phyloP scores from a whole-genome alignment of 129 eudicot genomes.

The Saussurea involucrata region DNA sequence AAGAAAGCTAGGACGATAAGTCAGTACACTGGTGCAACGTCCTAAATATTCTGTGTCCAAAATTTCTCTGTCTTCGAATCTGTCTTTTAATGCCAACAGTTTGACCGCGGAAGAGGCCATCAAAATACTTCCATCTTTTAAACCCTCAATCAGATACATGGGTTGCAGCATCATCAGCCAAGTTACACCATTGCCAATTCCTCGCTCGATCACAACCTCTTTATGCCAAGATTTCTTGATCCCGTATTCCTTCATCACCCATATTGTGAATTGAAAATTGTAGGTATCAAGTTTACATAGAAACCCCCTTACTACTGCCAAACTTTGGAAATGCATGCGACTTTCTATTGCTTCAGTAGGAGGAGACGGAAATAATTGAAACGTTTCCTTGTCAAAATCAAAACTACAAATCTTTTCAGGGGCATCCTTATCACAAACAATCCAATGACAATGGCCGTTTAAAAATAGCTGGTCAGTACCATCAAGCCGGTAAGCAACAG shows the following conservation, averaged over 20 bases:
- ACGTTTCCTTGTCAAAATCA: not conserved
- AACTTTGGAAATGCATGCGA: not conserved
- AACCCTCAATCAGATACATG: not conserved
- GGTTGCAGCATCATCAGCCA: not conserved
- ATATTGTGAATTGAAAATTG: not conserved
- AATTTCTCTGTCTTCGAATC: not conserved
- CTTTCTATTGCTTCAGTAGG: not conserved
- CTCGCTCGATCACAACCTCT: not conserved
- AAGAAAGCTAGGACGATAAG: not conserved
- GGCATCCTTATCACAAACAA: not conserved
- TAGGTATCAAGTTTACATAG: not conserved
- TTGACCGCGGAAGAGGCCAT: not conserved
- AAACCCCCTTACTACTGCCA: not conserved
- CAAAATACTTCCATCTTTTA: not conserved
- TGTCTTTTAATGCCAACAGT: not conserved
- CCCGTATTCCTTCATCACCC: not conserved
- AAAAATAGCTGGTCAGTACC: constrained; percentile 9
- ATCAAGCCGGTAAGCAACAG: not conserved
- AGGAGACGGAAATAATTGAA: not conserved
- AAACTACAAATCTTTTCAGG: not conserved
- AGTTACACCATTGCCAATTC: not conserved
- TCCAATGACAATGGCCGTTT: constrained; percentile 38
- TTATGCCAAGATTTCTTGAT: not conserved
- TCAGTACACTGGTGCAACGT: not conserved
- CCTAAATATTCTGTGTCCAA: too few relatives aligned